Base-by-base conservation (phyloP, 768 basidiomycete species). In the Boletus subcaerulescens region DNA sequence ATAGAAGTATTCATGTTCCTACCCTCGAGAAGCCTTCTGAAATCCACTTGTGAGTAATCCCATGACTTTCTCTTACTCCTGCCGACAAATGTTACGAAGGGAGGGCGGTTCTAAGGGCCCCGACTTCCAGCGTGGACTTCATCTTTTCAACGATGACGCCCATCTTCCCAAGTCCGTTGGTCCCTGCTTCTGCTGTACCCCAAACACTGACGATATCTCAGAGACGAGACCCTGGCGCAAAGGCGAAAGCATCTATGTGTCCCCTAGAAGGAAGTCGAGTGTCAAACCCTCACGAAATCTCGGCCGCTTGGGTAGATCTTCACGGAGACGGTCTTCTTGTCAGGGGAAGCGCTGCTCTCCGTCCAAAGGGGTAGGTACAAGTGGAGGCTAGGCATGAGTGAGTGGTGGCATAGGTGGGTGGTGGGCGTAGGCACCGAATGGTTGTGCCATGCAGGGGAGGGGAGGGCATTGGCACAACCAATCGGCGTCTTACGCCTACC, bases 211-310 rank as follows among this genome's bases (percentile, higher is more conserved):
- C n/a, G 12, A 35, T 31, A 22, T 31, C 35, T 18, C 39, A 65
- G 65, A 3, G 32, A 26, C 51, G 17, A 26, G 31, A 24, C 43
- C 33, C 4, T 35, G 32, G 18, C 36, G 15, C 31, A 29, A 57
- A 39, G 54, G 45, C 38, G 50, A 50, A 20, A 57, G 44, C 24
- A 38, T 56, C 33, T 64, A 56, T 15, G 38, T 50, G 39, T 45
- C 56, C 10, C 61, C 59, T 1, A 17, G 31, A n/a, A 54, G 33
- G 43, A 45, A 22, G 3, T 17, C 5, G 26, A 29, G 26, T 9
- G 26, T 49, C 18, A 64, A 60, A 42, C 63, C 64, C 39, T 60
- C 65, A 35, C 58, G 51, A 38, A 57, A 64, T 50, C 9, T 15
- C 24, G 11, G 33, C 20, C n/a, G 40, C 22, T 38, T 43, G 50